Evolutionary conservation across 345 rosid species (phyloP).

Genomic region (Populus pruinosa): DNA sequence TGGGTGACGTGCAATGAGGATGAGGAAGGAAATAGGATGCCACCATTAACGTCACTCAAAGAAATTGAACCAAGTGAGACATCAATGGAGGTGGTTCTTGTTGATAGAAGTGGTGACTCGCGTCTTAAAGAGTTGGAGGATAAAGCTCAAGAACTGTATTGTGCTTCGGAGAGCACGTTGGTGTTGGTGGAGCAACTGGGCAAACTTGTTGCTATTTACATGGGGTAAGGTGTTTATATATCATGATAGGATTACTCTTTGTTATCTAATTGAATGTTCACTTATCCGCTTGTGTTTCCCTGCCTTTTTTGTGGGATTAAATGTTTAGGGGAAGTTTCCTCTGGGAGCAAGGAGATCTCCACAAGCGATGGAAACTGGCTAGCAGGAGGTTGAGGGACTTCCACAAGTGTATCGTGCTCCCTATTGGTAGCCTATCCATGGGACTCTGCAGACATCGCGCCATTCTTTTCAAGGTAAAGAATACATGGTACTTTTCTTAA

Average conservation of each 20-base stretch:
- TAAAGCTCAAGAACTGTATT: constrained; percentile 75
- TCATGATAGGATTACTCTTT: not conserved
- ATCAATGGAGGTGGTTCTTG: constrained; percentile 80
- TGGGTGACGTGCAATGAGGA: constrained; percentile 85
- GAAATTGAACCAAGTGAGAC: constrained; percentile 65
- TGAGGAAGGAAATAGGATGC: constrained; percentile 62
- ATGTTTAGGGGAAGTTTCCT: constrained; percentile 68
- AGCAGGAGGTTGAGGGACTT: constrained; percentile 66
- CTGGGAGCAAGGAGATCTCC: constrained; percentile 78
- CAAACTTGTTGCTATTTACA: constrained; percentile 74
- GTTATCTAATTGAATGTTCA: not conserved
- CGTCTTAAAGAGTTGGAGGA: constrained; percentile 80
- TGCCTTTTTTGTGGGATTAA: not conserved
- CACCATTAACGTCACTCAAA: constrained; percentile 64
- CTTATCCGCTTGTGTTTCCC: not conserved
- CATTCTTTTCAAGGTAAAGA: constrained; percentile 74
- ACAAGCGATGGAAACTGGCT: constrained; percentile 68
- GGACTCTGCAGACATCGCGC: constrained; percentile 98
- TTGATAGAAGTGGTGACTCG: constrained; percentile 66
- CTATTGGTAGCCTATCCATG: constrained; percentile 75
- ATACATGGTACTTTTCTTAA: not conserved
- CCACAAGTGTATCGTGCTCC: constrained; percentile 72
- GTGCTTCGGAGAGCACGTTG: constrained; percentile 65
- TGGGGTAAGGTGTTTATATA: constrained; percentile 55
- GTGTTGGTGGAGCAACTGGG: constrained; percentile 81